Evolutionary conservation across 2,329 filamentous ascomycete genomes (phyloP).

Genomic region (Albifimbria verrucaria): DNA sequence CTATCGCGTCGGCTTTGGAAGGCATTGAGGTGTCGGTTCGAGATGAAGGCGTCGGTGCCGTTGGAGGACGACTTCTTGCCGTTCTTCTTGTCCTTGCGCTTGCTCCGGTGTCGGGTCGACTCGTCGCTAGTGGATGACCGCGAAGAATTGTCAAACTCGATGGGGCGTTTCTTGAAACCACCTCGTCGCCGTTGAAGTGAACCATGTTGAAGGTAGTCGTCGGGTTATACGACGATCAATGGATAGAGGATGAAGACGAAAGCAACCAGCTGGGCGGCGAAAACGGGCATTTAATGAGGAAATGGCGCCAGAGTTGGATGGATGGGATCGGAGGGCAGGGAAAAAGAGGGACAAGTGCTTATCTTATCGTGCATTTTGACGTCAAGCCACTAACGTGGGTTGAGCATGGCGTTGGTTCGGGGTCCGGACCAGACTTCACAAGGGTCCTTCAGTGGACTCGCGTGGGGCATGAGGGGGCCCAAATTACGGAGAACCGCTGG

Average conservation of each 20-base stretch:
- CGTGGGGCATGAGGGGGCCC: not conserved
- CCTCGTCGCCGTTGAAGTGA: constrained; percentile 20
- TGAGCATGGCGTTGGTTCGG: not conserved
- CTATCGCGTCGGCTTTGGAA: constrained; percentile 47
- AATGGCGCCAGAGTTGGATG: constrained; percentile 9
- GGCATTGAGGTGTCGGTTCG: constrained; percentile 24
- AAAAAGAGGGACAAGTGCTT: not conserved
- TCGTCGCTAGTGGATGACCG: constrained; percentile 26
- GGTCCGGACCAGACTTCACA: not conserved
- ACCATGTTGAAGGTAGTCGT: constrained; percentile 20
- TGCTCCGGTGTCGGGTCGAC: constrained; percentile 19
- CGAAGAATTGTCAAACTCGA: constrained; percentile 21
- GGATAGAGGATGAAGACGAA: not conserved
- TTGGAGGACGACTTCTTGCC: constrained; percentile 12
- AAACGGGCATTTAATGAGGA: not conserved
- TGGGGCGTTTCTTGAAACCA: constrained; percentile 24
- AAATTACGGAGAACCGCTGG: not conserved
- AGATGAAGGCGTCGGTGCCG: constrained; percentile 20
- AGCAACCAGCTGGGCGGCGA: constrained; percentile 1
- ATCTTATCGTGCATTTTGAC: not conserved
- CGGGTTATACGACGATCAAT: not conserved
- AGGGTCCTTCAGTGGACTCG: not conserved
- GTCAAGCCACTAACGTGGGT: not conserved
- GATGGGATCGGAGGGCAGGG: constrained; percentile 13
- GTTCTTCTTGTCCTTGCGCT: constrained; percentile 23